Evolutionary conservation across 805 yeast species (phyloP).

Genomic region (Teunomyces atbi): DNA sequence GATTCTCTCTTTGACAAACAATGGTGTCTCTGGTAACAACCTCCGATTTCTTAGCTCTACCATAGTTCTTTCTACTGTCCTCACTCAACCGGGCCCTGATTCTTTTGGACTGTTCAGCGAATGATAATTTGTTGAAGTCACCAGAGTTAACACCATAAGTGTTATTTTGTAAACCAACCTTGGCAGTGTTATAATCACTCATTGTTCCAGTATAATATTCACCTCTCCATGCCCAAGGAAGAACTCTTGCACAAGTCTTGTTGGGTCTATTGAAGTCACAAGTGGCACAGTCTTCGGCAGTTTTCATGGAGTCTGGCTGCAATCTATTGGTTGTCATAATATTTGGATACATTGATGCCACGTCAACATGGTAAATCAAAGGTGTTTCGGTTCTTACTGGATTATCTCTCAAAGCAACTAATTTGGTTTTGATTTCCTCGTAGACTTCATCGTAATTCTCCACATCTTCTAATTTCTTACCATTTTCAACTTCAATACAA

Average conservation of each 20-base stretch:
- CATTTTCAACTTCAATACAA: conserved; percentile 78
- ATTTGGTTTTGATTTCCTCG: conserved; percentile 49
- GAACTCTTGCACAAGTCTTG: conserved; percentile 83
- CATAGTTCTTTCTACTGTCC: conserved; percentile 82
- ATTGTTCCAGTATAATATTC: conserved; percentile 88
- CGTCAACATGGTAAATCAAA: conserved; percentile 94
- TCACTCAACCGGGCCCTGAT: conserved; percentile 78
- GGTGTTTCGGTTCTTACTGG: conserved; percentile 78
- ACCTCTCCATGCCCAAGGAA: conserved; percentile 99
- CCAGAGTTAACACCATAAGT: too few species aligned
- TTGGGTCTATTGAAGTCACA: conserved; percentile 98
- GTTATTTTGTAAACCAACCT: conserved; percentile 65
- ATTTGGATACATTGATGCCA: conserved; percentile 98
- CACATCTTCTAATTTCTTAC: conserved; percentile 70
- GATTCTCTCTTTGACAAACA: conserved; percentile 95
- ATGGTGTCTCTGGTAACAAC: conserved; percentile 88
- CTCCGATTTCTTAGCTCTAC: conserved; percentile 75
- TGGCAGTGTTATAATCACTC: conserved; percentile 89
- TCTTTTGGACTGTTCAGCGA: conserved; percentile 71
- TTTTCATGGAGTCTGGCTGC: conserved; percentile 97
- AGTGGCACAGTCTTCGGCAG: conserved; percentile 93
- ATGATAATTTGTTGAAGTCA: conserved; percentile 68
- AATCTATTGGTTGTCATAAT: conserved; percentile 96
- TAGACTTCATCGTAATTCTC: conserved; percentile 76
- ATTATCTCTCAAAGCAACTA: conserved; percentile 57